Percentiles rank a stretch among this genome's conserved stretches.
Conservation (phyloP, 169 alveolate species). For the Toxoplasma gondii region DNA sequence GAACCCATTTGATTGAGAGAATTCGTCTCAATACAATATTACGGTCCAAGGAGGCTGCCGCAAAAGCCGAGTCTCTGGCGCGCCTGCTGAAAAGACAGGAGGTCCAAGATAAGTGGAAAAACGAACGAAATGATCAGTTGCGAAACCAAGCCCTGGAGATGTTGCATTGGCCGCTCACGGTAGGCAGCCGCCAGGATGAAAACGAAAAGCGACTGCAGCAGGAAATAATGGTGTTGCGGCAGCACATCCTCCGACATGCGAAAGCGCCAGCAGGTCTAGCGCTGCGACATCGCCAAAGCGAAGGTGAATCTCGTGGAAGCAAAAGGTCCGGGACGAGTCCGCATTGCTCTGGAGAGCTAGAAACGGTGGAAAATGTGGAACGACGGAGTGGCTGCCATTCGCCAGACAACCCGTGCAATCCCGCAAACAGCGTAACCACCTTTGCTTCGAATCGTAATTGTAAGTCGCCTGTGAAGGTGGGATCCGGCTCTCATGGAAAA, state of each 20-base stretch:
- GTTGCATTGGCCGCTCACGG: neutral
- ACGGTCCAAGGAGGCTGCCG: constrained; percentile 16
- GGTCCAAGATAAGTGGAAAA: neutral
- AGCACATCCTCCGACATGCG: neutral
- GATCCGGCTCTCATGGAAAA: no score
- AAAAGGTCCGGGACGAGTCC: no score
- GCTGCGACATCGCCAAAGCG: neutral
- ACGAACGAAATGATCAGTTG: neutral
- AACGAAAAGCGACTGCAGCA: neutral
- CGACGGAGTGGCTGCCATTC: no score
- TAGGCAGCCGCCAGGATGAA: neutral
- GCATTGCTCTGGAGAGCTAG: no score
- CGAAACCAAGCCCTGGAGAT: constrained; percentile 28
- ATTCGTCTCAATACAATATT: neutral
- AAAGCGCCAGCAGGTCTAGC: neutral
- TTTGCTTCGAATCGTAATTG: no score
- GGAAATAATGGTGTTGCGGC: neutral
- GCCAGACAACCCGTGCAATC: no score
- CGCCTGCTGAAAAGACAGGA: neutral
- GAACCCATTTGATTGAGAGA: neutral
- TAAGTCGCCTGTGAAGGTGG: no score
- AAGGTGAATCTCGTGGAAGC: neutral
- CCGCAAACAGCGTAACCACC: no score
- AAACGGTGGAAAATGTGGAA: no score
- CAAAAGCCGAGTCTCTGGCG: neutral